Evolutionary conservation across 805 yeast species (phyloP), one percentile per base, ranked within the genome.

Genomic region (Blastobotrys mokoenaii): DNA sequence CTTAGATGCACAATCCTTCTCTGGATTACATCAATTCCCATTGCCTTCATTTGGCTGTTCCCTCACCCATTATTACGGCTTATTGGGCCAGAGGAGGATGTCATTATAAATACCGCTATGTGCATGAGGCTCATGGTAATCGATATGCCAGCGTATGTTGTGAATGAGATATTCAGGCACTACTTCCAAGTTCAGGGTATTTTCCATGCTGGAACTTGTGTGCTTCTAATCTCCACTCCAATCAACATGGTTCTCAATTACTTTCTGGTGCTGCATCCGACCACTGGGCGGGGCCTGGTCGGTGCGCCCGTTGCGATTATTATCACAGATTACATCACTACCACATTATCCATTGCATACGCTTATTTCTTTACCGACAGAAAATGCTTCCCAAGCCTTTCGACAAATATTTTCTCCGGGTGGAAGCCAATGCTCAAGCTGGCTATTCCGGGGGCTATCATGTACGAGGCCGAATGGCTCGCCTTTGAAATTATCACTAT

Each of bases 401-500:
- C 38, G 15, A 7, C 20, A 4, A 5, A 34, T n/a, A 69, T 78
- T 6, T 69, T 78, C 47, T 62, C 66, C 0, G 76, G 78, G 47
- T 76, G 86, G 79, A 66, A 66, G 17, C 80, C 75, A 46, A 72
- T 77, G 66, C 67, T 73, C 38, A 70, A 68, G 43, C 67, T 82
- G 44, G 85, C 88, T 0, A 55, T 82, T 4, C 83, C 86, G 0
- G 88, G 90, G 11, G 73, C 81, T 25, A 60, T 82, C 30, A 82
- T 82, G 80, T 70, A 80, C 17, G 84, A 79, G 59, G 79, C 85
- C 11, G 90, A 83, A 59, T 81, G 79, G 61, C 59, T 80, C 37
- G 84, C 88, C 0, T 83, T 80, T 61, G 90, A 83, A 57, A 64
- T 80, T 29, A 67, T 82, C 66, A 81, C 89, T 0, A 63, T 83